These are phyloP conservation scores for Castanopsis chinensis DNA, from an alignment of 306 rosid genomes.

Conservation along the genomic window DNA sequence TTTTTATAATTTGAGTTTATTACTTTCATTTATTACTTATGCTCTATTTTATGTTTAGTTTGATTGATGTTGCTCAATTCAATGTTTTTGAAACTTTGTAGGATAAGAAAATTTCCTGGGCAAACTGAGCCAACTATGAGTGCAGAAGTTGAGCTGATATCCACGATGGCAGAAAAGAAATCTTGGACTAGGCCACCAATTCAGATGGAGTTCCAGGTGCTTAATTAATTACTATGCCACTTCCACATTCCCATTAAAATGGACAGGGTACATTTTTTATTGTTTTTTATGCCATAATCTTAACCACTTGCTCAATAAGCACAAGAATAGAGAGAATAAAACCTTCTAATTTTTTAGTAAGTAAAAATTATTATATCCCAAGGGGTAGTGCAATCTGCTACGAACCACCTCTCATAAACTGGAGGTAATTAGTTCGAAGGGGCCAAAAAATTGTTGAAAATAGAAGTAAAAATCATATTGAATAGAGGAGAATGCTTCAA, in stretches of 20 bases:
- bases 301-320: background rate
- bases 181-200: constrained; percentile 96
- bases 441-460: no score
- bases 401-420: no score
- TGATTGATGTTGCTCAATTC: constrained; percentile 2
- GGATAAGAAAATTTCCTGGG: constrained; percentile 94
- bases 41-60: background rate
- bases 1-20: background rate
- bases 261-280: background rate
- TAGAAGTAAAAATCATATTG: no score
- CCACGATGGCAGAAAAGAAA: constrained; percentile 90
- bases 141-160: constrained; percentile 98
- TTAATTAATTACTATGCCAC: constrained; percentile 7
- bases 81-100: constrained; percentile 4
- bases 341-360: no score
- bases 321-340: background rate
- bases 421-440: no score
- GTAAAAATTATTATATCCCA: no score
- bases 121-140: constrained; percentile 98
- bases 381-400: no score
- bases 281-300: background rate
- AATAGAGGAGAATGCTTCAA: no score
- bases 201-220: constrained; percentile 99
- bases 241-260: constrained; percentile 7
- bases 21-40: background rate